Evolutionary conservation across 176 grass and related monocot genomes (phyloP).

Genomic region (Rhynchospora breviuscula): DNA sequence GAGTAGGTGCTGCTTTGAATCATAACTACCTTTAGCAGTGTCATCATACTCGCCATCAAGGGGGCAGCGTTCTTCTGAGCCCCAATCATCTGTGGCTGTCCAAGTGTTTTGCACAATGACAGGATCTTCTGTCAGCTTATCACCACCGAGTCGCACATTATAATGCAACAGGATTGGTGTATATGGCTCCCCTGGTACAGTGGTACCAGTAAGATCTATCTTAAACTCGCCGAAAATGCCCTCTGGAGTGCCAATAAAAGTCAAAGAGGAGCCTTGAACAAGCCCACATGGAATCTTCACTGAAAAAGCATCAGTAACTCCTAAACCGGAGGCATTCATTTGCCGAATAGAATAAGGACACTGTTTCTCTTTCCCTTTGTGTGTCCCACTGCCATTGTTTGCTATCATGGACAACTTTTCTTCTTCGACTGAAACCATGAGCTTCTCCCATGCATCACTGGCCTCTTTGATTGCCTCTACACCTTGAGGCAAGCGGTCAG

Average conservation of each 20-base stretch:
- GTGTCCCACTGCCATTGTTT: slow-evolving; percentile 35
- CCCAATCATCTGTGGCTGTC: slow-evolving; percentile 80
- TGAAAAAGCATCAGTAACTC: slow-evolving; percentile 42
- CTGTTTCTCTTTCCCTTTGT: slow-evolving; percentile 77
- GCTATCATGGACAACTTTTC: slow-evolving; percentile 40
- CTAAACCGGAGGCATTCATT: slow-evolving; percentile 75
- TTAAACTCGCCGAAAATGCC: slow-evolving; percentile 78
- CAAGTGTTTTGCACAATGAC: slow-evolving; percentile 98
- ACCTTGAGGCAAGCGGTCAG: slow-evolving; percentile 64
- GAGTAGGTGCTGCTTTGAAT: not conserved
- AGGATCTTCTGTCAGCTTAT: slow-evolving; percentile 98
- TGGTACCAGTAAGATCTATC: slow-evolving; percentile 64
- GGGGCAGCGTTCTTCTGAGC: slow-evolving; percentile 82
- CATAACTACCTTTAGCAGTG: slow-evolving; percentile 58
- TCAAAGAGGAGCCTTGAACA: slow-evolving; percentile 93
- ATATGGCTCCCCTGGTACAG: slow-evolving; percentile 85
- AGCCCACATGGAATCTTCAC: slow-evolving; percentile 86
- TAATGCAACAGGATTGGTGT: slow-evolving; percentile 88
- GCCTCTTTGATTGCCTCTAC: slow-evolving; percentile 87
- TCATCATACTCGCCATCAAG: slow-evolving; percentile 44
- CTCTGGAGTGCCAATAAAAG: slow-evolving; percentile 83
- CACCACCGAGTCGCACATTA: slow-evolving; percentile 89
- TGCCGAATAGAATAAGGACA: slow-evolving; percentile 90
- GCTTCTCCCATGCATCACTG: slow-evolving; percentile 69
- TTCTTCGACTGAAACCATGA: slow-evolving; percentile 54